phyloP scores from a whole-genome alignment of 345 rosid species.

The Corchorus olitorius region DNA sequence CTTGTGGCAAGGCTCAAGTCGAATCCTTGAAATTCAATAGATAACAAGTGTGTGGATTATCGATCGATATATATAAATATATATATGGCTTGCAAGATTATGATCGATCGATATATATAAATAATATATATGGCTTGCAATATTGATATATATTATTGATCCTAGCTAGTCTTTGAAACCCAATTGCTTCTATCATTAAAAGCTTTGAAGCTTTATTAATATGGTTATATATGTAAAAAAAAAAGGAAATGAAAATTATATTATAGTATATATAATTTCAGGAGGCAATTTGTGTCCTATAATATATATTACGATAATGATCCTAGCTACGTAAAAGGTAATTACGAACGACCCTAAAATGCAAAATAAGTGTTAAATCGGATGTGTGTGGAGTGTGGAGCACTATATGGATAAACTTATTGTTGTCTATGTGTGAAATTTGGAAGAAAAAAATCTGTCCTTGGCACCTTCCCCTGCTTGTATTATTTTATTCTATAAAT shows the following conservation, averaged over 20 bases:
- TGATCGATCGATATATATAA: background rate
- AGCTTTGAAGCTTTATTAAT: background rate
- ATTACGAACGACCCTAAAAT: no score
- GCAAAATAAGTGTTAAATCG: background rate
- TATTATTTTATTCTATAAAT: no score
- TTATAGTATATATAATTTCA: background rate
- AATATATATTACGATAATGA: background rate
- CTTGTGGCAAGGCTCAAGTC: conserved; percentile 77
- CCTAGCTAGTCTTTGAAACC: background rate
- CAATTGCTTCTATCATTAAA: background rate
- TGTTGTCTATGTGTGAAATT: no score
- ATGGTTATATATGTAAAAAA: background rate
- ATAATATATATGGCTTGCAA: background rate
- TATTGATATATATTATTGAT: background rate
- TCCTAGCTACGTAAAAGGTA: no score
- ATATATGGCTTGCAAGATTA: background rate
- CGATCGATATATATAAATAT: no score
- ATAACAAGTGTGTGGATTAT: no score
- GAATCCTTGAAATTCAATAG: conserved; percentile 48
- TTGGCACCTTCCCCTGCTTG: no score
- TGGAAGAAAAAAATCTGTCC: no score
- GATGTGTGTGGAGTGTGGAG: no score
- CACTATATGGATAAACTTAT: no score
- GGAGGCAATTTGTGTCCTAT: background rate
- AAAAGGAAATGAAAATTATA: background rate